Evolutionary conservation across 441 rosid species (phyloP).

Genomic region (Manihot esculenta): DNA sequence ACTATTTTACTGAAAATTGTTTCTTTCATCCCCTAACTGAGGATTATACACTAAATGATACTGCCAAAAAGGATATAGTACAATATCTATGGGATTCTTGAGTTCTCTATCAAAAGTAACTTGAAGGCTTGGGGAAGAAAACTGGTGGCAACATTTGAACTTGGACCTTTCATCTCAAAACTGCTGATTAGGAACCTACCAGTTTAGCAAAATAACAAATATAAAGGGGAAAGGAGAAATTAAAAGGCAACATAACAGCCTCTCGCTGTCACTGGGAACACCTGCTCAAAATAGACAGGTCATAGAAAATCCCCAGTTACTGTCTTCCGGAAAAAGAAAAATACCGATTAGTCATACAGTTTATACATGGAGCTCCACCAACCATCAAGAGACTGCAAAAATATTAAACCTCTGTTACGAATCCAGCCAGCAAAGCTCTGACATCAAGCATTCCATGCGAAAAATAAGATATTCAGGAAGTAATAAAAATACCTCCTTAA

Average conservation of each 20-base stretch:
- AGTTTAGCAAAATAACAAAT: constrained; percentile 11
- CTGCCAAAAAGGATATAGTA: constrained; percentile 23
- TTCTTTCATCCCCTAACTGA: constrained; percentile 24
- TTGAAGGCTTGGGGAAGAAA: constrained; percentile 25
- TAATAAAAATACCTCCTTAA: constrained; percentile 1
- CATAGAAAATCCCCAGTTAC: constrained; percentile 10
- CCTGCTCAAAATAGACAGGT: constrained; percentile 12
- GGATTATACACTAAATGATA: constrained; percentile 20
- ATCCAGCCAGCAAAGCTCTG: constrained; percentile 1
- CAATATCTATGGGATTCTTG: constrained; percentile 23
- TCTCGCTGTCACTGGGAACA: constrained; percentile 7
- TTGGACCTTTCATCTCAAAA: constrained; percentile 18
- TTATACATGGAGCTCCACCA: constrained; percentile 18
- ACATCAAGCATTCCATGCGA: not conserved
- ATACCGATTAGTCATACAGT: constrained; percentile 19
- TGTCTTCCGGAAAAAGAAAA: constrained; percentile 14
- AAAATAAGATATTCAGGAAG: not conserved
- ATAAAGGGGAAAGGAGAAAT: not conserved
- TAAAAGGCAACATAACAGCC: not conserved
- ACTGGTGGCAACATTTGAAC: constrained; percentile 17
- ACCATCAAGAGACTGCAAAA: constrained; percentile 31
- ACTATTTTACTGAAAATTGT: constrained; percentile 15
- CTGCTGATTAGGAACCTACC: constrained; percentile 12
- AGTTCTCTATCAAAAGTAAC: constrained; percentile 26
- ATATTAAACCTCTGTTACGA: constrained; percentile 9